Percentiles rank a stretch among this genome's conserved stretches.
These are phyloP conservation scores for Seiridium unicorne DNA, from an alignment of 2,329 filamentous ascomycete species.

Conservation along the genomic window DNA sequence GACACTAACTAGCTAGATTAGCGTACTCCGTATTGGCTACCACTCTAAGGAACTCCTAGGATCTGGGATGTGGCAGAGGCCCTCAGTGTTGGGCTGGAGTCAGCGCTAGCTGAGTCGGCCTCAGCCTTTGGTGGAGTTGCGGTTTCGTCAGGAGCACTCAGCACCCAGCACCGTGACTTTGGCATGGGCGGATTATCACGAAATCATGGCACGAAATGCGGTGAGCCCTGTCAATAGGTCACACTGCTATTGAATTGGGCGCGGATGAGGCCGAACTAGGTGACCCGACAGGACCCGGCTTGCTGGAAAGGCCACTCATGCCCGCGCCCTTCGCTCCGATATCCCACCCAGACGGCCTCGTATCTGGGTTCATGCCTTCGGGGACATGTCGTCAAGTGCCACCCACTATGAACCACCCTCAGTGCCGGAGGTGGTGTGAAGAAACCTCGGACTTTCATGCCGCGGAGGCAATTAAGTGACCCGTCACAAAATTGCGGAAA, in stretches of 20 bases:
- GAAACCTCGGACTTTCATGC: neutral
- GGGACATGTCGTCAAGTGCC: neutral
- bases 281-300: neutral
- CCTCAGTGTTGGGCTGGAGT: neutral
- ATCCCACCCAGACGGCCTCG: neutral
- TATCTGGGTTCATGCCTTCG: neutral
- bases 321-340: neutral
- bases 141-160: too few relatives aligned
- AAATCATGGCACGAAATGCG: neutral
- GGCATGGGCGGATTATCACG: neutral
- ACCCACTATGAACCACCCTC: neutral
- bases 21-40: neutral
- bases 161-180: neutral
- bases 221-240: neutral
- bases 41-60: too few relatives aligned
- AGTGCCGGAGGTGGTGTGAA: neutral
- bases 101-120: neutral
- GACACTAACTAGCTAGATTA: neutral
- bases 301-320: neutral
- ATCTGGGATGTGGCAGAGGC: too few relatives aligned
- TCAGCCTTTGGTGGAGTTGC: too few relatives aligned
- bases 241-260: neutral
- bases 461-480: neutral
- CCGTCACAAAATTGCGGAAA: neutral
- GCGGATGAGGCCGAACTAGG: neutral